Base-by-base conservation (phyloP, 192 early-diverging fungal genomes). In the Coemansia erecta region DNA sequence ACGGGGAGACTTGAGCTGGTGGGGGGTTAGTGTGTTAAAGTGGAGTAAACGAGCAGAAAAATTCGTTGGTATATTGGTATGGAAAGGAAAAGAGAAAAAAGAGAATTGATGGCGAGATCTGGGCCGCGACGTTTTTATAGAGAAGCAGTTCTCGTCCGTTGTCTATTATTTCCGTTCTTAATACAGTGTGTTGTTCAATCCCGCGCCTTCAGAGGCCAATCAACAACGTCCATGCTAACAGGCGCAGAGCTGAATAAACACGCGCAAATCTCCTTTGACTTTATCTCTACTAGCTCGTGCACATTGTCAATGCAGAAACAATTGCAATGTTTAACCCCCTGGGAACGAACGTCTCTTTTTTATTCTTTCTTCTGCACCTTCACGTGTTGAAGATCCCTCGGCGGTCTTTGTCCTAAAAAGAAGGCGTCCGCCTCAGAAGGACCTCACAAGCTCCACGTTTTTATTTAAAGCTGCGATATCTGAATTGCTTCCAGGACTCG, bases 181-280 rank as follows among this genome's bases (percentile, higher is more conserved):
- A 47, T 47, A 19, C n/a, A 19, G 18, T 19, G 46, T 9, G n/a
- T 9, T 37, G 10, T 7, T 37, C 6, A 5, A 37, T 37, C 21
- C 47, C 47, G 18, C 23, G n/a, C 23, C 24, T 45, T 6, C 33
- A 40, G 37, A 56, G 47, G 21, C 74, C 74, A 77, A 77, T 77
- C 53, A 64, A 42, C 61, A 77, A 71, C 62, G 54, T 71, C 68
- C 74, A 77, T 56, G 63, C 61, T 41, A 49, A 49, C 22, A 10
- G 24, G 8, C 13, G 22, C 19, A 10, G 44, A 48, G 46, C 9
- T 11, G 21, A 37, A 37, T 37, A 37, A 7, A 37, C 35, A 37
- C 35, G 8, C 8, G 35, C 35, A 37, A 37, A 37, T 37, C 35
- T 37, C 35, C 35, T 37, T 7, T 37, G 35, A 37, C 35, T 37